Evolutionary conservation across 2,329 filamentous ascomycete genomes (phyloP), one percentile per base, ranked within the genome.

Genomic region (Pseudophaeomoniella oleicola): DNA sequence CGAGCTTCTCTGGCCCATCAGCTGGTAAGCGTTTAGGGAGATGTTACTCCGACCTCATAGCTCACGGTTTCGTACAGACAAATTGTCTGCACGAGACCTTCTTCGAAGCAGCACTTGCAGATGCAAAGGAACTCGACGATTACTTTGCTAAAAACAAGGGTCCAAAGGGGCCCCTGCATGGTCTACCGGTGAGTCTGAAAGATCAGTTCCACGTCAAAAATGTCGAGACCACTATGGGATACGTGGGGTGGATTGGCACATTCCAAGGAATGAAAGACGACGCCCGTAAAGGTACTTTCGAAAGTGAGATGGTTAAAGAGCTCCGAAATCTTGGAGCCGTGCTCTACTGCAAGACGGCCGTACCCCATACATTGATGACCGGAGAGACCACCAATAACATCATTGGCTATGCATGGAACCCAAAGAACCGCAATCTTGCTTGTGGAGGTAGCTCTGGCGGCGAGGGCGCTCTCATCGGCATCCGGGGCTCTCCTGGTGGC

Each of bases 221-320:
- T 1, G 56, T 69, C 3, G 67, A 72, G 40, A 71, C 43, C 52
- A 75, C 56, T 50, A 78, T 78, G 62, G 75, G 73, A 10, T 79
- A 78, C 46, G 61, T 78, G 16, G 72, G 74, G n/a, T 75, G 73
- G 66, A 69, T 78, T n/a, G 69, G 67, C 4, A 71, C 69, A 0
- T 71, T 75, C 43, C 55, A 78, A 52, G 73, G 69, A 35, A 55
- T 63, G 30, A 64, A 64, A 40, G 62, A 68, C 58, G 40, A 65
- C 59, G 19, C 69, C 59, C 47, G 71, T 59, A 56, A 56, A 54
- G 50, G 51, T 3, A 46, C 62, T 30, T 66, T 66, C 44, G 63
- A 80, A 53, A 75, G 69, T 34, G 66, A 76, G 43, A 65, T 78
- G 48, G 71, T 75, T 2, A 56, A 53, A 16, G 67, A 72, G 44